Conservation (phyloP, 495 filamentous ascomycete genomes). For the Aspergillus sclerotiicarbonarius region DNA sequence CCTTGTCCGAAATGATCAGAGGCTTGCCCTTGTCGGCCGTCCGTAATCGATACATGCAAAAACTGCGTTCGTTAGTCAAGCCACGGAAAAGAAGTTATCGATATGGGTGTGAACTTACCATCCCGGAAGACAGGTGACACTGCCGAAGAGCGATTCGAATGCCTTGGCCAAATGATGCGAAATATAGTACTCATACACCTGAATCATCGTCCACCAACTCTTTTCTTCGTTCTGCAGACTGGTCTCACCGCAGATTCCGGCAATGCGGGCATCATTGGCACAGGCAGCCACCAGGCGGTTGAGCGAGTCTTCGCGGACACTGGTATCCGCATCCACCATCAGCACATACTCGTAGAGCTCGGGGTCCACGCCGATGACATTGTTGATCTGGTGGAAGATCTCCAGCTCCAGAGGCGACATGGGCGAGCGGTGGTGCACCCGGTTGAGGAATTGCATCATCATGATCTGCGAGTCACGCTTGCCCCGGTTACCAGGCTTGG, state of each 20-base stretch:
- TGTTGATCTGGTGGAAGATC: slow-evolving; percentile 98
- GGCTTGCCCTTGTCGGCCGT: slow-evolving; percentile 90
- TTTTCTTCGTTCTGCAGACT: slow-evolving; percentile 92
- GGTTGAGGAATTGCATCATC: slow-evolving; percentile 86
- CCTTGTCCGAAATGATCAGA: slow-evolving; percentile 82
- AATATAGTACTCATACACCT: slow-evolving; percentile 98
- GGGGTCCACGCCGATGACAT: slow-evolving; percentile 96
- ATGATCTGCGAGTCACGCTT: slow-evolving; percentile 96
- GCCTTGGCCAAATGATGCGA: slow-evolving; percentile 92
- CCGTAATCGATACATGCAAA: slow-evolving; percentile 96
- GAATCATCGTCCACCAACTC: slow-evolving; percentile 99
- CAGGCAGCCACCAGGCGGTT: slow-evolving; percentile 92
- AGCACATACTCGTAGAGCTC: slow-evolving; percentile 96
- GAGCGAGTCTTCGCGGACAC: slow-evolving; percentile 86
- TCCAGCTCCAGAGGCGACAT: slow-evolving; percentile 97
- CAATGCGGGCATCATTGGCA: slow-evolving; percentile 91
- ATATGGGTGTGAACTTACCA: slow-evolving; percentile 83
- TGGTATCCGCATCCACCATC: slow-evolving; percentile 98
- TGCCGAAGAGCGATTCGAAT: slow-evolving; percentile 93
- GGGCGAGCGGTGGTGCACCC: slow-evolving; percentile 86
- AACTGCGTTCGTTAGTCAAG: slow-evolving; percentile 68
- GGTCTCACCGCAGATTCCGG: slow-evolving; percentile 96
- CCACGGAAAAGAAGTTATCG: too few species aligned
- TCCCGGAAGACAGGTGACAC: slow-evolving; percentile 95
- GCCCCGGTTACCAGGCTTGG: slow-evolving; percentile 95